phyloP scores from a whole-genome alignment of 169 alveolate genomes.

The Cryptosporidium baileyi region DNA sequence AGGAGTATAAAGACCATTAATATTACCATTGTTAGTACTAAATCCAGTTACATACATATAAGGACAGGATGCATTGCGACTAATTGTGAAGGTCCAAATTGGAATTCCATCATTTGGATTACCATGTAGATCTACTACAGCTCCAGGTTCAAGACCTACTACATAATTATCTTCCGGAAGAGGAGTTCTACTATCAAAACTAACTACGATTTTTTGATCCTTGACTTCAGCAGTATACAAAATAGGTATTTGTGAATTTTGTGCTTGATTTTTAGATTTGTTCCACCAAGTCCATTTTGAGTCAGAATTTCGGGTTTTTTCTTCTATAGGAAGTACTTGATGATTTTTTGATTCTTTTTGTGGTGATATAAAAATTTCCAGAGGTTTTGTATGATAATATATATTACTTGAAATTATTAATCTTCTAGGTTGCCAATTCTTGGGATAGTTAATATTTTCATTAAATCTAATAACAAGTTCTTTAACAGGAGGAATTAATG shows the following conservation, averaged over 20 bases:
- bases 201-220: conserved; percentile 70
- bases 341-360: conserved; percentile 22
- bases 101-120: conserved; percentile 71
- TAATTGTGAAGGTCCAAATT: conserved; percentile 66
- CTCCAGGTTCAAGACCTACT: conserved; percentile 71
- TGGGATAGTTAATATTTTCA: conserved; percentile 72
- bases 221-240: conserved; percentile 63
- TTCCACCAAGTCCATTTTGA: conserved; percentile 70
- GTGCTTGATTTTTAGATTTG: conserved; percentile 20
- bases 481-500: conserved; percentile 73
- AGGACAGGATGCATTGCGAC: conserved; percentile 76
- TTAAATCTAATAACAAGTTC: conserved; percentile 70
- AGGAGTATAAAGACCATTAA: conserved; percentile 76
- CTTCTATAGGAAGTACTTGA: background rate
- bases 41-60: conserved; percentile 76
- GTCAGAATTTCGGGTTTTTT: background rate
- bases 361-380: conserved; percentile 34
- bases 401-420: conserved; percentile 33
- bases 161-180: conserved; percentile 75
- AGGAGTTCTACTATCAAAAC: conserved; percentile 71
- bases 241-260: background rate
- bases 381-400: conserved; percentile 17
- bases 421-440: conserved; percentile 65
- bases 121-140: conserved; percentile 73
- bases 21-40: conserved; percentile 72